A percentile compares a stretch with the other conserved stretches of the same genome.
Evolutionary conservation across 768 basidiomycete genomes (phyloP).

Genomic region (Rhizopogon vinicolor): DNA sequence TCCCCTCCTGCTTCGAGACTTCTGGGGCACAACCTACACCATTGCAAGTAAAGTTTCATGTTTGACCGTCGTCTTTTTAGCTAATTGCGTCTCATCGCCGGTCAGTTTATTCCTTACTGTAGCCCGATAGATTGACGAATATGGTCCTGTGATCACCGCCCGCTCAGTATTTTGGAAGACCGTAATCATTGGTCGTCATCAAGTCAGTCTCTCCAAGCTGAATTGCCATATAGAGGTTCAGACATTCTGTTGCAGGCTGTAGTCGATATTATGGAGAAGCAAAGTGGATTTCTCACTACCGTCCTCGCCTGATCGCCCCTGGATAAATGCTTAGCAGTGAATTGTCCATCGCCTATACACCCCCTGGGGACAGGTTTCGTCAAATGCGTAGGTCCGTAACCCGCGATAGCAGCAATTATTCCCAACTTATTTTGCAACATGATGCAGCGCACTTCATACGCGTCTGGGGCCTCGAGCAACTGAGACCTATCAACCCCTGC

Average conservation of each 20-base stretch:
- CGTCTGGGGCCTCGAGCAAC: constrained; percentile 45
- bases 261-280: constrained; percentile 53
- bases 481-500: constrained; percentile 36
- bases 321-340: constrained; percentile 50
- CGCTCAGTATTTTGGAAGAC: constrained; percentile 15
- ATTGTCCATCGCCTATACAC: constrained; percentile 44
- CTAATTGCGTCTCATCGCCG: not conserved
- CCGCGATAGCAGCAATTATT: accelerated
- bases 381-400: constrained; percentile 43
- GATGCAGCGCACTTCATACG: constrained; percentile 43
- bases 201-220: constrained; percentile 6
- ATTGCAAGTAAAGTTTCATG: not conserved
- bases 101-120: not conserved
- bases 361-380: constrained; percentile 45
- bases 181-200: constrained; percentile 21
- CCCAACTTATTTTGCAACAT: not conserved
- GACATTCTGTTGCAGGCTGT: constrained; percentile 30
- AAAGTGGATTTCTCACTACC: constrained; percentile 41
- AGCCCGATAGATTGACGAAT: constrained; percentile 16
- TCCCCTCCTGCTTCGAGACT: not conserved
- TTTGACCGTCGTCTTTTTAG: not conserved
- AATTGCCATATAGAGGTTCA: not conserved
- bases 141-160: constrained; percentile 21
- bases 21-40: not conserved
- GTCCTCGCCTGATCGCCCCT: constrained; percentile 43